phyloP scores from a whole-genome alignment of 2,329 filamentous ascomycete genomes.

The Fusarium drepaniforme region DNA sequence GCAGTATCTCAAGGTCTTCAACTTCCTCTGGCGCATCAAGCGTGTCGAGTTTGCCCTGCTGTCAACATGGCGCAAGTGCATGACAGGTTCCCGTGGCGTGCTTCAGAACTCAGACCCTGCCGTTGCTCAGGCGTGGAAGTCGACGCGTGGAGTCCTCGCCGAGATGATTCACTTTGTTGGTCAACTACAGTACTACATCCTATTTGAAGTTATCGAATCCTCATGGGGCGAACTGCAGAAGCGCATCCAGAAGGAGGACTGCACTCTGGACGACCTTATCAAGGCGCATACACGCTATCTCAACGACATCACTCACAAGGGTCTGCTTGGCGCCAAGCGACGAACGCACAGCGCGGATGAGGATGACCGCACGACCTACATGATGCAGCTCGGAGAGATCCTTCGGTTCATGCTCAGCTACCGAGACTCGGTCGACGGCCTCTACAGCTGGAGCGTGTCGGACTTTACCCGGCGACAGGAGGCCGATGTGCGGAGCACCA shows the following conservation, averaged over 20 bases:
- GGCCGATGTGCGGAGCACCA: constrained; percentile 79
- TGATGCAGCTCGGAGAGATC: constrained; percentile 91
- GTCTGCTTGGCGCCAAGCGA: constrained; percentile 82
- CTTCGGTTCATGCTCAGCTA: constrained; percentile 94
- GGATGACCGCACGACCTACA: constrained; percentile 82
- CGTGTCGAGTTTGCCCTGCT: constrained; percentile 94
- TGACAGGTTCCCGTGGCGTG: constrained; percentile 94
- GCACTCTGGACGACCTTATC: constrained; percentile 95
- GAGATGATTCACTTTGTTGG: constrained; percentile 99
- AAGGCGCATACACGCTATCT: constrained; percentile 91
- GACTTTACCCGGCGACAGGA: constrained; percentile 96
- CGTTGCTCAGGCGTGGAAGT: constrained; percentile 87
- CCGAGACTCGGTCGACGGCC: constrained; percentile 90
- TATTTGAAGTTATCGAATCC: constrained; percentile 98
- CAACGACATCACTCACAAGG: constrained; percentile 95
- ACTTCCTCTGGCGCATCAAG: constrained; percentile 98
- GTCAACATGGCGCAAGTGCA: constrained; percentile 93
- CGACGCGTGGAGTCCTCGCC: constrained; percentile 86
- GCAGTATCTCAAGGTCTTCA: constrained; percentile 99
- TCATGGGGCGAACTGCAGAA: constrained; percentile 93
- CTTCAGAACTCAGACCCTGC: constrained; percentile 78
- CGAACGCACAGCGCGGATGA: constrained; percentile 59
- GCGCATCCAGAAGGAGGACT: constrained; percentile 84
- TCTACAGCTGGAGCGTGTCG: constrained; percentile 95
- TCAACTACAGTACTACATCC: constrained; percentile 97